Evolutionary conservation across 208 protist genomes (phyloP), one percentile per base, ranked within the genome.

Genomic region (Acanthamoeba lenticulata): DNA sequence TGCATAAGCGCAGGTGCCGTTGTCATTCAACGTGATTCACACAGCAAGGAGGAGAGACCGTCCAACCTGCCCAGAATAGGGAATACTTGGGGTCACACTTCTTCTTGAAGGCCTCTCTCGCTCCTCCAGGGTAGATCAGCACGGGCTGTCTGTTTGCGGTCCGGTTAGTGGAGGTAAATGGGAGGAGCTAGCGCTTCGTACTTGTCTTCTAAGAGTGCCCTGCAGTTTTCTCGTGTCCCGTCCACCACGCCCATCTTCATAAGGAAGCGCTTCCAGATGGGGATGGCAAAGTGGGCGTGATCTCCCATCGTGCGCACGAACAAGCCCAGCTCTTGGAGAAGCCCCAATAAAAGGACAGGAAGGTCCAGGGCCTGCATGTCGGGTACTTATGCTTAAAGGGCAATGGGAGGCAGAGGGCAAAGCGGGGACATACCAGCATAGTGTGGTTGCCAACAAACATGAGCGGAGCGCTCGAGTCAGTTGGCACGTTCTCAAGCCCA

Each of bases 361-460:
- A 86, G 38, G 77, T 86, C 77, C 38, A 86, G 38, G 17, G 77
- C 77, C 77, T 86, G 77, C 7, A 11, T 34, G 57, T 67, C 24
- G 27, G 2, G 1, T 17, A n/a, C 27, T 69, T 15, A 69, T n/a
- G n/a, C 24, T 11, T 69, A 32, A n/a, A 81, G 7, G 38, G 62
- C 72, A 83, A 13, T 17, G 5, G 1, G 4, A 49, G 4, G 24
- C 21, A n/a, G 52, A 21, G 19, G 19, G 52, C 52, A 60, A 21
- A 21, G 52, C 19, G 52, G 27, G 52, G 11, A 29, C 55, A 21
- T 1, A 86, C 77, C 77, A 86, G n/a, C 77, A 86, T 60, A 13
- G 77, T 86, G 77, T 86, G 77, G 44, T 86, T 86, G 29, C 77
- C 77, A 19, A 86, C 77, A 42, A 86, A 86, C 77, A 86, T 86